Conservation (phyloP, 345 rosid species). For the Gossypium raimondii region DNA sequence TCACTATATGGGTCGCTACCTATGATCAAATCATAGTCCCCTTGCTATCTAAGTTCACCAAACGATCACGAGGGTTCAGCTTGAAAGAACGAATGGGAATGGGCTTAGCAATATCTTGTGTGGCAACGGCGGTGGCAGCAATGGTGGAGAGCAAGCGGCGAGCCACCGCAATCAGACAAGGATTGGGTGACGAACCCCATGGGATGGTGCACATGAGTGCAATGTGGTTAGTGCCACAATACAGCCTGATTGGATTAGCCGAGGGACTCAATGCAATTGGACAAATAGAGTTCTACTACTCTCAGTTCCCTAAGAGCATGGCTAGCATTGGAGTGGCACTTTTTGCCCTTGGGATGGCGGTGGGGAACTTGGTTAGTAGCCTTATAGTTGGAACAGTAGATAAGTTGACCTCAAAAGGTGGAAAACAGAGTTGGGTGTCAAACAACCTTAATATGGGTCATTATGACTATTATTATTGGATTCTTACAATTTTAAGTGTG, state of each 20-base stretch:
- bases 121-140: constrained; percentile 33
- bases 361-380: constrained; percentile 38
- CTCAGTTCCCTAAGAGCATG: constrained; percentile 55
- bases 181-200: constrained; percentile 14
- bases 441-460: constrained; percentile 38
- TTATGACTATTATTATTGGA: constrained; percentile 57
- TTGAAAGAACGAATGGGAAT: constrained; percentile 45
- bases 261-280: constrained; percentile 50
- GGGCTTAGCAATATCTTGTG: constrained; percentile 33
- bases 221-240: constrained; percentile 42
- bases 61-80: constrained; percentile 29
- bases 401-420: constrained; percentile 15
- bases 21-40: constrained; percentile 44
- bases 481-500: constrained; percentile 30
- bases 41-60: constrained; percentile 24
- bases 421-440: constrained; percentile 42
- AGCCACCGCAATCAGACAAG: constrained; percentile 22
- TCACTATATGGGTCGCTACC: constrained; percentile 42
- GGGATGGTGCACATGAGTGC: constrained; percentile 34
- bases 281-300: constrained; percentile 51
- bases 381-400: constrained; percentile 26
- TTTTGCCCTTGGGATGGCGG: constrained; percentile 28
- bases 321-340: constrained; percentile 43
- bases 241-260: constrained; percentile 36
- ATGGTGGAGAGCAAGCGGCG: constrained; percentile 39